These are phyloP conservation scores for Capsicum chinense DNA, from an alignment of 257 asterid genomes.

Conservation along the genomic window DNA sequence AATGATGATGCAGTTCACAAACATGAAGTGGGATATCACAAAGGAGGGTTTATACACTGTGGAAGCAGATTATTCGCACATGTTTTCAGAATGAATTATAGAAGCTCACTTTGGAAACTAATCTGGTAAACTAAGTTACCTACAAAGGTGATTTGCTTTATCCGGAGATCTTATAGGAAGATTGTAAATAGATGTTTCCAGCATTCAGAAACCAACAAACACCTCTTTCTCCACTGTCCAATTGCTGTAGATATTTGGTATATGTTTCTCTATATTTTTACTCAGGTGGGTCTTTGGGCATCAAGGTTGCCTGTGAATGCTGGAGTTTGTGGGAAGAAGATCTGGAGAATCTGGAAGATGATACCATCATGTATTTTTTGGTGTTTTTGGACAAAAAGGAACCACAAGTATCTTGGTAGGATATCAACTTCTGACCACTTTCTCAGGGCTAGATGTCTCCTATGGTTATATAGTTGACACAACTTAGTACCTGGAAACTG, in stretches of 20 bases:
- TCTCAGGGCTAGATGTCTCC: neutral
- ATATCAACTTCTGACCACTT: neutral
- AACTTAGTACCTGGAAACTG: neutral
- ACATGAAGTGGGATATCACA: neutral
- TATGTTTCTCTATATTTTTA: neutral
- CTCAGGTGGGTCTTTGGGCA: neutral
- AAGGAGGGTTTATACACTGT: neutral
- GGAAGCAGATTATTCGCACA: neutral
- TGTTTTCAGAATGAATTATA: neutral
- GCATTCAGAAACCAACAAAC: neutral
- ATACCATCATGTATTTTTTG: conserved; percentile 1
- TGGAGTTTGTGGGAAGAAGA: neutral
- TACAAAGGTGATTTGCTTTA: neutral
- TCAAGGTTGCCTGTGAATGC: neutral
- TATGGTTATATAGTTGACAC: neutral
- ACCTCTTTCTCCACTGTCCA: neutral
- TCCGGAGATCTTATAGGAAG: neutral
- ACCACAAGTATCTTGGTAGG: neutral
- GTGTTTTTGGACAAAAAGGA: conserved; percentile 12
- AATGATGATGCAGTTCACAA: neutral
- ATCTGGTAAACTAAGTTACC: neutral
- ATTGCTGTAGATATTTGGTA: conserved; percentile 4
- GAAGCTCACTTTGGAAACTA: neutral
- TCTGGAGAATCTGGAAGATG: neutral
- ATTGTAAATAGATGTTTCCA: conserved; percentile 1